Evolutionary conservation across 257 asterid species (phyloP).

Genomic region (Parsonsia alboflavescens): DNA sequence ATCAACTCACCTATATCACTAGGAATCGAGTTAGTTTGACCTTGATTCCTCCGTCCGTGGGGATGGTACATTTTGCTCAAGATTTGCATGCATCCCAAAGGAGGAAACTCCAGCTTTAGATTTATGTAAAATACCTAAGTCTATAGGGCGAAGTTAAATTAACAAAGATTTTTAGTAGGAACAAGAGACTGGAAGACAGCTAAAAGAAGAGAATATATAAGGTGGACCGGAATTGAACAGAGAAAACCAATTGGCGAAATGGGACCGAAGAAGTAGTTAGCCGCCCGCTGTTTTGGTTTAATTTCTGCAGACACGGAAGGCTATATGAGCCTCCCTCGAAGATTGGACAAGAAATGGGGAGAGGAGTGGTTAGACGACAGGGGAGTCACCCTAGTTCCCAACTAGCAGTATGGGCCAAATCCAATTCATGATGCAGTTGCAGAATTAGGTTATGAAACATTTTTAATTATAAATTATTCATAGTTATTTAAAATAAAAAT

Average conservation of each 20-base stretch:
- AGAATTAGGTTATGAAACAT: too few species aligned
- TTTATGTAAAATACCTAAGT: not conserved
- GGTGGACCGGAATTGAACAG: not conserved
- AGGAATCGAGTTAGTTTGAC: not conserved
- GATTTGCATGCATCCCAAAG: not conserved
- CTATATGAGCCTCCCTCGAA: not conserved
- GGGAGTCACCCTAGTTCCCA: not conserved
- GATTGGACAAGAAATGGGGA: not conserved
- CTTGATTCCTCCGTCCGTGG: not conserved
- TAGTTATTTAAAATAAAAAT: too few species aligned
- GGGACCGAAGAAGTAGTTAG: slow-evolving; percentile 11
- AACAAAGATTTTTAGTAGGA: not conserved
- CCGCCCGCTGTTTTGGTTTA: not conserved
- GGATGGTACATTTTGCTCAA: not conserved
- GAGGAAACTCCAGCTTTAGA: too few species aligned
- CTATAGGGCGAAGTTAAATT: not conserved
- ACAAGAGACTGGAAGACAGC: not conserved
- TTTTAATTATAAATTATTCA: too few species aligned
- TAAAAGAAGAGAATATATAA: not conserved
- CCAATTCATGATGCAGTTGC: not conserved
- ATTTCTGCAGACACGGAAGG: not conserved
- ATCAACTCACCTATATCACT: too few species aligned
- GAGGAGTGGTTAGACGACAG: not conserved
- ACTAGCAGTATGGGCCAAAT: slow-evolving; percentile 17
- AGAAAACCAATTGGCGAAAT: not conserved